Evolutionary conservation across 257 asterid species (phyloP), one percentile per base, ranked within the genome.

Genomic region (Thymus quinquecostatus): DNA sequence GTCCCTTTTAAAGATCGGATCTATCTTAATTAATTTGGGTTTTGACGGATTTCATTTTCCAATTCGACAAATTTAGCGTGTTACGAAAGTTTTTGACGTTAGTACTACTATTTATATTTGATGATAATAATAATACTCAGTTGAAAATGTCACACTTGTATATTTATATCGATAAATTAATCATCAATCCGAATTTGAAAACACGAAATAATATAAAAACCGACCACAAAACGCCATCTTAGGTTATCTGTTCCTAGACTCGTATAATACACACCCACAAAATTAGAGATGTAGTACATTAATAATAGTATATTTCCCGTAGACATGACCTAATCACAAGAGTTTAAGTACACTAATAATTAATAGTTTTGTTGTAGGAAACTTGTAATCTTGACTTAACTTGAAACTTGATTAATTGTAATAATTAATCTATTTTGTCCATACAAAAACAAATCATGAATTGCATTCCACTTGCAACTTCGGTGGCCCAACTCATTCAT

Each of bases 321-420:
- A 60, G 61, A 60, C 41, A 71, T 62, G 77, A 70, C 77, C 75
- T 62, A 71, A 75, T 69, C 47, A 43, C 41, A 41, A 36, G 45
- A 36, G 71, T 51, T 32, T 57, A 70, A 43, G 50, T 64, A 63
- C 59, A 38, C 68, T 61, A 13, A 68, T 64, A 44, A 59, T 54
- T 64, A 44, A 48, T 66, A 43, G 70, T 66, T 12, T 53, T 34
- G 73, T 73, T 63, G 68, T 40, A 63, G 67, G 75, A 34, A 71
- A 79, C 71, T 72, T 74, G 60, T 81, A 79, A 83, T 77, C 79
- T 67, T 79, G 81, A 79, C 83, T 67, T 66, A 60, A 72, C 61
- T 54, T 69, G 74, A 63, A 79, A 69, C 73, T 34, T 41, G 55
- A 61, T 62, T 40, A 55, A 56, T 38, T 27, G 2, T 53, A 32